Evolutionary conservation across 345 rosid species (phyloP), one percentile per base, ranked within the genome.

Genomic region (Eutrema yunnanense): DNA sequence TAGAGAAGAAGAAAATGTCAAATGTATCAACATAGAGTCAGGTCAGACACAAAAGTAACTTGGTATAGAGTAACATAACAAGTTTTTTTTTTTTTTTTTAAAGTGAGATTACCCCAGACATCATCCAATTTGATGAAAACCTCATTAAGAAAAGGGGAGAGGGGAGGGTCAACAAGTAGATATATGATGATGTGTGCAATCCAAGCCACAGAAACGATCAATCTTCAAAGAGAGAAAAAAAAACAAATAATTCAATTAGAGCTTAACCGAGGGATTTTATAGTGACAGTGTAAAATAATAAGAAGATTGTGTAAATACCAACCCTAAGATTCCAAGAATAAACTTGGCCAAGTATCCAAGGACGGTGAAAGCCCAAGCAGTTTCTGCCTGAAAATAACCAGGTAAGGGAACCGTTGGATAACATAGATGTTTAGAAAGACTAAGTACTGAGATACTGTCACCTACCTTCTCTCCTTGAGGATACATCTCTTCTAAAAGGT

Each of bases 381-480:
- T 91, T 81, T 91, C 97, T 8, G 97, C 98, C 98, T 94, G 86
- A 53, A 75, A 81, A 67, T 50, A 11, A 50, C 26, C 6, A 37
- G 63, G 13, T 61, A 71, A 79, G 29, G 43, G 52, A 53, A 66
- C 16, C 4, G 36, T 36, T 30, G 49, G 46, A 67, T 26, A 26
- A 37, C 10, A 59, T 13, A 64, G 37, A 5, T 54, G 13, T 37
- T 19, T 40, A 13, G 46, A 22, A 10, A 37, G 6, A 9, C 1
- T 37, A 34, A 70, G 48, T 37, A 37, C 42, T 36, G 42, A 47
- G 50, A 11, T 3, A 36, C 6, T 42, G 57, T 51, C 38, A 55
- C 70, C 53, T 71, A 91, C 97, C 92, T 87, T 83, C 72, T 94
- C 98, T 75, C 98, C 98, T 84, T 91, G 98, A 57, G 98, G 98